Conservation (phyloP, 2,329 filamentous ascomycete species). For the Aspergillus glaucus region DNA sequence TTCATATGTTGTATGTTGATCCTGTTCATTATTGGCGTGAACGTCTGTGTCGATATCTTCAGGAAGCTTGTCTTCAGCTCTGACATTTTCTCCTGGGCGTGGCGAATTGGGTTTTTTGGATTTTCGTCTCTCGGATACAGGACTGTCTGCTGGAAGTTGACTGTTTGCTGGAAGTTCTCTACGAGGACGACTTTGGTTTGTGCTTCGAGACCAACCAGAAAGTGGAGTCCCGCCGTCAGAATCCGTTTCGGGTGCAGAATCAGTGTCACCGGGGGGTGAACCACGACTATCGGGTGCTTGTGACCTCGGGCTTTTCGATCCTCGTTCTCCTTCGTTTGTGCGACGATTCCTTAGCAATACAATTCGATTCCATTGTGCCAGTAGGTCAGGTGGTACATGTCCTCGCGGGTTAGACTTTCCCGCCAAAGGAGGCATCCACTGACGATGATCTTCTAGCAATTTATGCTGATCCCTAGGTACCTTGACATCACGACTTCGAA, state of each 20-base stretch:
- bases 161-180: conserved; percentile 23
- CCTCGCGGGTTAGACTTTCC: conserved; percentile 21
- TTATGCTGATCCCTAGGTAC: conserved; percentile 46
- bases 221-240: conserved; percentile 9
- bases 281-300: background rate
- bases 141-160: conserved; percentile 11
- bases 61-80: background rate
- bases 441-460: conserved; percentile 42
- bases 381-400: conserved; percentile 29
- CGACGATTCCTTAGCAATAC: conserved; percentile 8
- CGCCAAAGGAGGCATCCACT: conserved; percentile 31
- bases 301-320: background rate
- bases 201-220: conserved; percentile 15
- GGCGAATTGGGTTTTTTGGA: background rate
- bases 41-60: background rate
- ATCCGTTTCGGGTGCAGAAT: conserved; percentile 9
- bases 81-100: background rate
- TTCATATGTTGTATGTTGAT: background rate
- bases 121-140: conserved; percentile 4
- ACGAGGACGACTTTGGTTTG: conserved; percentile 3
- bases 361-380: conserved; percentile 32
- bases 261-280: conserved; percentile 3
- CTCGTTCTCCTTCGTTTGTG: background rate
- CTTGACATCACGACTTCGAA: conserved; percentile 38
- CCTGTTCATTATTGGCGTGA: background rate